phyloP scores from a whole-genome alignment of 1,284 basidiomycete genomes.

The Ustilago esculenta region DNA sequence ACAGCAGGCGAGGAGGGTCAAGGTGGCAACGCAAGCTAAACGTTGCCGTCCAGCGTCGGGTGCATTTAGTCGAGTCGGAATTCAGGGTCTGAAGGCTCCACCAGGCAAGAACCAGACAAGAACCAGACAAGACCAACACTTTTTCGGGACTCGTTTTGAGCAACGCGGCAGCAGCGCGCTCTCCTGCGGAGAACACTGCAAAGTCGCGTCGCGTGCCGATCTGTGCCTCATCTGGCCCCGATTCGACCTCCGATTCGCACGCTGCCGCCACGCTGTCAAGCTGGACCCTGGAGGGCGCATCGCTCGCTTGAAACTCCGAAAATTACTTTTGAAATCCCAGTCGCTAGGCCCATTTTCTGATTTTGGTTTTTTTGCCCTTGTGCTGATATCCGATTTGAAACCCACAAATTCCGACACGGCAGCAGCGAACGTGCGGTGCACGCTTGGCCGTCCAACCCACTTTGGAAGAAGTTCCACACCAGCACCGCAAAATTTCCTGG shows the following conservation, averaged over 20 bases:
- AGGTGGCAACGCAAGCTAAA: conserved; percentile 4
- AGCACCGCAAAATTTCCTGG: conserved; percentile 14
- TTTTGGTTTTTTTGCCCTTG: background rate
- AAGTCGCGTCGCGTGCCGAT: conserved; percentile 37
- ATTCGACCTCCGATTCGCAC: background rate
- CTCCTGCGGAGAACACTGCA: background rate
- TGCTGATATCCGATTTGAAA: conserved; percentile 19
- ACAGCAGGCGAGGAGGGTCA: too few relatives aligned
- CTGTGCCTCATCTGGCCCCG: background rate
- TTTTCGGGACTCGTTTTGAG: conserved; percentile 1
- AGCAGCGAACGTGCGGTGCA: conserved; percentile 1
- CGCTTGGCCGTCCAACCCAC: background rate
- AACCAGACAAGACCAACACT: conserved; percentile 41
- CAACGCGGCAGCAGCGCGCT: background rate
- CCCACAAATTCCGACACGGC: conserved; percentile 2
- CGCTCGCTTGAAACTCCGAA: too few relatives aligned
- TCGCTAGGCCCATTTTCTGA: background rate
- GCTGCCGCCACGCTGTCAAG: too few relatives aligned
- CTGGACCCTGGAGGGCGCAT: too few relatives aligned
- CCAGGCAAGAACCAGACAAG: background rate
- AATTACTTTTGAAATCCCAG: too few relatives aligned
- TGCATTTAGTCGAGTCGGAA: conserved; percentile 4
- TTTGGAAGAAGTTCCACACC: conserved; percentile 3
- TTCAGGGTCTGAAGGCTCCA: conserved; percentile 3
- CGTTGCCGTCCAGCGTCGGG: conserved; percentile 1